These are phyloP conservation scores for Incumbomyces lentus DNA, from an alignment of 2,329 filamentous ascomycete genomes.

Conservation along the genomic window DNA sequence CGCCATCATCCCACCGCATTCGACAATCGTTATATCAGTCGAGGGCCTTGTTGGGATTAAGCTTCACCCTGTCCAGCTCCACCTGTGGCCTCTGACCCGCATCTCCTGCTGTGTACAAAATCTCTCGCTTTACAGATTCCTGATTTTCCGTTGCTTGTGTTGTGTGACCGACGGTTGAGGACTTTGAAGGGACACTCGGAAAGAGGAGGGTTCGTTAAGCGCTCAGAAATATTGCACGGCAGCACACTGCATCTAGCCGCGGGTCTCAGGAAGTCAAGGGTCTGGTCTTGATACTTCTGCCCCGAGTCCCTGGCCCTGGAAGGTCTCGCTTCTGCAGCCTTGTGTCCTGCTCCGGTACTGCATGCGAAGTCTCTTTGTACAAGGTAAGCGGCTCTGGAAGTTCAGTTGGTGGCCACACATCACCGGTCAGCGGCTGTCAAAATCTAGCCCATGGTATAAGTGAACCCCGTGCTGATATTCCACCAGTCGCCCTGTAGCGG, in stretches of 20 bases:
- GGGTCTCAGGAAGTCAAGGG: not conserved
- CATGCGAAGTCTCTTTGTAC: conserved; percentile 2
- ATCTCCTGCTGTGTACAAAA: conserved; percentile 3
- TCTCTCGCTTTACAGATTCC: not conserved
- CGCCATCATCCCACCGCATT: conserved; percentile 1
- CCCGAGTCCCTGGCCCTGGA: conserved; percentile 2
- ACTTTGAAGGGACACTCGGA: not conserved
- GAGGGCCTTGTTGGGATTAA: not conserved
- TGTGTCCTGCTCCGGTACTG: not conserved
- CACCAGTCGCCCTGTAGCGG: conserved; percentile 7
- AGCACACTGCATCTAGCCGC: not conserved
- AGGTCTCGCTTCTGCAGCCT: not conserved
- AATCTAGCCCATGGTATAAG: too few relatives aligned
- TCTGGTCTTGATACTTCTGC: not conserved
- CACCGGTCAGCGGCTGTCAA: too few relatives aligned
- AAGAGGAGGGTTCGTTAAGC: conserved; percentile 6
- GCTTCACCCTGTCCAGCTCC: not conserved
- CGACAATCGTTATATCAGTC: not conserved
- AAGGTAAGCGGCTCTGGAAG: not conserved
- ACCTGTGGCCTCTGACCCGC: not conserved
- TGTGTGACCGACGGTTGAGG: conserved; percentile 1
- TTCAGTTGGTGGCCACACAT: too few relatives aligned
- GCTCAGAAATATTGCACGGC: conserved; percentile 1
- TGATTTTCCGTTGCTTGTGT: not conserved
- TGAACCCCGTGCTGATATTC: not conserved